Base-by-base conservation (phyloP, 129 eudicot genomes). In the Sambucus nigra region DNA sequence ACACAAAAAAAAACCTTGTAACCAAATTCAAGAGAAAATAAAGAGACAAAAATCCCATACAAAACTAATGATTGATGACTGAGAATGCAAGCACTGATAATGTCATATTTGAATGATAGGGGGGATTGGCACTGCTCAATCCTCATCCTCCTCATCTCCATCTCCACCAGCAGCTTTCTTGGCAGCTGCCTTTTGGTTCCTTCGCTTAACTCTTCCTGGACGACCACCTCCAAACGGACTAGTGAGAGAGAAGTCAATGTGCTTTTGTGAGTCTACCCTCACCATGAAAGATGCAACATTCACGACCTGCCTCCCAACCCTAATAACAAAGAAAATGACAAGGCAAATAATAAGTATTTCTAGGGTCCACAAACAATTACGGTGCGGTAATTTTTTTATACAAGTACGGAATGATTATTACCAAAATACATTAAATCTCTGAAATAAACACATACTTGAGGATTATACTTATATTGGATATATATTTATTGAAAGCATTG, bases 231-330 rank as follows among this genome's bases (percentile, higher is more conserved):
- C 72, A 2, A 65, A 60, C 0, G 72, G 77, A 41, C 72, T 72
- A 1, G 72, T 59, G 10, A 72, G 63, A 0, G 77, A 59, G 54
- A 72, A 72, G 28, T 72, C 77, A 49, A 72, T 66, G 53, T 72
- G 77, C 53, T 65, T 72, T 59, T 72, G 68, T 6, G 77, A 72
- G 68, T 72, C 77, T 18, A 72, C 64, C 55, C 72, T 66, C 48
- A 66, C 77, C 72, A 65, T 59, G 64, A 72, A 72, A 1, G 77
- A 72, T 5, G 77, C 50, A 3, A 72, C 68, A 17, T 72, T 65
- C 18, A 72, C 77, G n/a, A 72, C 77, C 47, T 72, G 77, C 72
- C 77, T 72, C 18, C 77, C 72, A 22, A 72, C 77, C 68, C 77
- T 71, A 49, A 0, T n/a, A 15, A 2, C 48, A 42, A n/a, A n/a